These are phyloP conservation scores for Streptanthus diversifolius DNA, from an alignment of 345 rosid species.

Conservation along the genomic window DNA sequence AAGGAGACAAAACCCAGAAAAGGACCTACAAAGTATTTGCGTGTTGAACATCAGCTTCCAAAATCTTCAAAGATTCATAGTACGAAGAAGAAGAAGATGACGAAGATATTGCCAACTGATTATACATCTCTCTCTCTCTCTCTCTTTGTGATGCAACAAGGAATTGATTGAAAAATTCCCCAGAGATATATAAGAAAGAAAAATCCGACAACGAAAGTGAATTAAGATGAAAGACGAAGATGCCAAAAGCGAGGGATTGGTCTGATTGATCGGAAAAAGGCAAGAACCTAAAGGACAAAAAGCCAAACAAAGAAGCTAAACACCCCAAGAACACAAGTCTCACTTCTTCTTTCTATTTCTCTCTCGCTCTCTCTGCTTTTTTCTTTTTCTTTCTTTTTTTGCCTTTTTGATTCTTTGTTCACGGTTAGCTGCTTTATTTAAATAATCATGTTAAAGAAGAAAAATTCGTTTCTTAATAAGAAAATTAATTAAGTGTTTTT, in stretches of 20 bases:
- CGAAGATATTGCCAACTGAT: constrained; percentile 31
- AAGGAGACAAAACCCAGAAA: constrained; percentile 30
- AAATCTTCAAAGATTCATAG: constrained; percentile 69
- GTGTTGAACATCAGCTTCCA: constrained; percentile 87
- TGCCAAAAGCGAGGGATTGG: constrained; percentile 31
- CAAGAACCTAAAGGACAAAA: constrained; percentile 32
- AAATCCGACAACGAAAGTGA: constrained; percentile 14
- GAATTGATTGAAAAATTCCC: background rate
- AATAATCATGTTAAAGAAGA: constrained; percentile 23
- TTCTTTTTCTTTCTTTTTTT: background rate
- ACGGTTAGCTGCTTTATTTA: constrained; percentile 27
- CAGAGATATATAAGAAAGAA: background rate
- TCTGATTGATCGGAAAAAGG: constrained; percentile 37
- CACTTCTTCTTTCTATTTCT: constrained; percentile 29
- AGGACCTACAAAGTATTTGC: constrained; percentile 75
- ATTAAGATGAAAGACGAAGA: constrained; percentile 29
- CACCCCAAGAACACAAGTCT: constrained; percentile 34
- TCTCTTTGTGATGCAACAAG: background rate
- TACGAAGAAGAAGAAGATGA: constrained; percentile 40
- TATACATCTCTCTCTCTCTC: constrained; percentile 30
- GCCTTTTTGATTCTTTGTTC: constrained; percentile 36
- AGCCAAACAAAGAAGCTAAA: constrained; percentile 21
- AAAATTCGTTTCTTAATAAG: constrained; percentile 13
- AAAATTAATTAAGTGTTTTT: background rate
- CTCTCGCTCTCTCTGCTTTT: background rate